Evolutionary conservation across 139 green algal genomes (phyloP).

Genomic region (Chlamydomonas sp.): DNA sequence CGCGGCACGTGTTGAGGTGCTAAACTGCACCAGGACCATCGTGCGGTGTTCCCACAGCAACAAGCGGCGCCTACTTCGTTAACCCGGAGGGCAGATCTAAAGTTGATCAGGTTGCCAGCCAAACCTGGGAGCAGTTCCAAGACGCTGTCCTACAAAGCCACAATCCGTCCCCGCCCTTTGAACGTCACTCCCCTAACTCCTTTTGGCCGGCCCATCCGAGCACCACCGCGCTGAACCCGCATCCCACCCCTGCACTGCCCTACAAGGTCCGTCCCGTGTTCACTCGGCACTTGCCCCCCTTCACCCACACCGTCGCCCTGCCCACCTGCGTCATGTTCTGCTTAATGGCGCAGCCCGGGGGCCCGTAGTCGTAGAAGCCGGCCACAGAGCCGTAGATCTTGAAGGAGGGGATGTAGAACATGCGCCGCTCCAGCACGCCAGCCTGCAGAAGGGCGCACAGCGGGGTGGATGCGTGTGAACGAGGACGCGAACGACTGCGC

Average conservation of each 20-base stretch:
- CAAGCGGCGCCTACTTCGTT: neutral
- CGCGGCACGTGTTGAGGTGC: neutral
- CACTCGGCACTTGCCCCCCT: neutral
- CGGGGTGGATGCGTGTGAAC: neutral
- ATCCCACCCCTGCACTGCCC: no score
- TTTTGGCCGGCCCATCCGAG: no score
- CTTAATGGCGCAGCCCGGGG: slow-evolving; percentile 97
- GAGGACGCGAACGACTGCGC: no score
- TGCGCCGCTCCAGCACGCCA: slow-evolving; percentile 86
- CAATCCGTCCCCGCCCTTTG: no score
- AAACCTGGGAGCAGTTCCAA: no score
- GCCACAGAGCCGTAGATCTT: slow-evolving; percentile 98
- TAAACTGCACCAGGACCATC: neutral
- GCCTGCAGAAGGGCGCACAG: slow-evolving; percentile 47
- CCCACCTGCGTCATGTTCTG: slow-evolving; percentile 87
- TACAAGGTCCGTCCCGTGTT: neutral
- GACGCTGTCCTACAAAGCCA: no score
- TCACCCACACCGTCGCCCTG: neutral
- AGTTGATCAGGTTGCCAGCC: no score
- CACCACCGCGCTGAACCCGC: no score
- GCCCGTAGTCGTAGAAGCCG: slow-evolving; percentile 98
- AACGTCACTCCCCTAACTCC: no score
- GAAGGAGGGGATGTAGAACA: slow-evolving; percentile 98
- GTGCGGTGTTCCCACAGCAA: neutral
- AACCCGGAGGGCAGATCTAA: no score